Conservation (phyloP, 371 early-diverging fungal species). For the Entomophthora muscae region DNA sequence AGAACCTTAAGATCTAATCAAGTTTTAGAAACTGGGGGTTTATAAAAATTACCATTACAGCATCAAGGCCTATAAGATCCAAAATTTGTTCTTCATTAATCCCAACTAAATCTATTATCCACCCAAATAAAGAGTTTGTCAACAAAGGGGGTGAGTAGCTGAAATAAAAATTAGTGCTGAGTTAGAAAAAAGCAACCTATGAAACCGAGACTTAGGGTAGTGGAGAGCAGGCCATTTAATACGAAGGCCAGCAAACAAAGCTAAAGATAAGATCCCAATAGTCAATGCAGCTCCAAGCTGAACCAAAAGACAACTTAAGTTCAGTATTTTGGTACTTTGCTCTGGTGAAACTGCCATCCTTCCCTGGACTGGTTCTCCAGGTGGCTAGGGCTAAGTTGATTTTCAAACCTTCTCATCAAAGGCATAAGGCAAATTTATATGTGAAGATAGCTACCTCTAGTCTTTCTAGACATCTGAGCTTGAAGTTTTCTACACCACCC, state of each 20-base stretch:
- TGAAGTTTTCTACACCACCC: too few species aligned
- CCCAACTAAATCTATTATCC: background rate
- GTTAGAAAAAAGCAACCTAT: background rate
- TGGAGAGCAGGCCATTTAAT: background rate
- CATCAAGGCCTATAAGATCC: conserved; percentile 30
- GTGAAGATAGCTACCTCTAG: too few species aligned
- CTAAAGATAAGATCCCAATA: background rate
- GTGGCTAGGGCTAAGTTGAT: too few species aligned
- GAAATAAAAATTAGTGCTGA: background rate
- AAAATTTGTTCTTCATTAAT: background rate
- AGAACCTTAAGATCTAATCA: conserved; percentile 11
- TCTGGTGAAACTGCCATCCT: too few species aligned
- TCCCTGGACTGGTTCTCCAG: too few species aligned
- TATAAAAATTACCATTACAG: conserved; percentile 21
- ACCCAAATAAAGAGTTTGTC: background rate
- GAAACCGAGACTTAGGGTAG: background rate
- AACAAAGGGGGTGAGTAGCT: background rate
- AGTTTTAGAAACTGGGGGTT: background rate
- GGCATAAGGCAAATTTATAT: too few species aligned
- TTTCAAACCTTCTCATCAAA: too few species aligned
- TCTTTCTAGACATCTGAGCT: too few species aligned
- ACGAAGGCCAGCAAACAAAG: background rate
- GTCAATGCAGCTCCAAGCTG: background rate
- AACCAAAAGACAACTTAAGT: too few species aligned
- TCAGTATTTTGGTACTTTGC: too few species aligned